Evolutionary conservation across 805 yeast genomes (phyloP).

Genomic region (Pichia membranifaciens): DNA sequence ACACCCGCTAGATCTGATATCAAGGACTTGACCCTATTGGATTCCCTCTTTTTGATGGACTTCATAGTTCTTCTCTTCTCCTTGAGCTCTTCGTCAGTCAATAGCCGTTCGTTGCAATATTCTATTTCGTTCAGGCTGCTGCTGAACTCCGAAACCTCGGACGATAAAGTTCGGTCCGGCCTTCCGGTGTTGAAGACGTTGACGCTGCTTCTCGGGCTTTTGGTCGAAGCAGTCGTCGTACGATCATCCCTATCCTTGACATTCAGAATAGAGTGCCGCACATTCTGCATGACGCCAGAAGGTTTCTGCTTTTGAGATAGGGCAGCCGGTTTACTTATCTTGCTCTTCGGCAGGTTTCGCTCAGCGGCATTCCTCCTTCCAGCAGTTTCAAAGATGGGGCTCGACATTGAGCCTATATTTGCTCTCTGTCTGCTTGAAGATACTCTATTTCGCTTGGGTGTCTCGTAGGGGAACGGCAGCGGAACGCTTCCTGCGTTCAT

Average conservation of each 20-base stretch:
- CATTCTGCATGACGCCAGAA: too few species aligned
- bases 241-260: too few species aligned
- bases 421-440: not conserved
- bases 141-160: slow-evolving; percentile 7
- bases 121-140: slow-evolving; percentile 2
- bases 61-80: not conserved
- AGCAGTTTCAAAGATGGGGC: not conserved
- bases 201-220: not conserved
- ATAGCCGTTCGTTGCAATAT: not conserved
- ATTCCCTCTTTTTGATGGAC: not conserved
- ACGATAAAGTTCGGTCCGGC: not conserved
- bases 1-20: slow-evolving; percentile 2
- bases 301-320: too few species aligned
- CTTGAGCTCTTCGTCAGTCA: not conserved
- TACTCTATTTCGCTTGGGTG: not conserved
- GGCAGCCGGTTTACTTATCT: too few species aligned
- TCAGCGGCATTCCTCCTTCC: too few species aligned
- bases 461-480: not conserved
- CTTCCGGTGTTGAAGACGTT: not conserved
- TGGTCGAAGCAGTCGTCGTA: not conserved
- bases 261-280: too few species aligned
- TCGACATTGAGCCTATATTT: not conserved
- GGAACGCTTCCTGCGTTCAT: not conserved
- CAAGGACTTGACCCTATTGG: not conserved
- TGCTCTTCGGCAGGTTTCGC: too few species aligned